These are phyloP conservation scores for Cylindrotheca fusiformis DNA, from an alignment of 108 stramenopile genomes.

Conservation along the genomic window DNA sequence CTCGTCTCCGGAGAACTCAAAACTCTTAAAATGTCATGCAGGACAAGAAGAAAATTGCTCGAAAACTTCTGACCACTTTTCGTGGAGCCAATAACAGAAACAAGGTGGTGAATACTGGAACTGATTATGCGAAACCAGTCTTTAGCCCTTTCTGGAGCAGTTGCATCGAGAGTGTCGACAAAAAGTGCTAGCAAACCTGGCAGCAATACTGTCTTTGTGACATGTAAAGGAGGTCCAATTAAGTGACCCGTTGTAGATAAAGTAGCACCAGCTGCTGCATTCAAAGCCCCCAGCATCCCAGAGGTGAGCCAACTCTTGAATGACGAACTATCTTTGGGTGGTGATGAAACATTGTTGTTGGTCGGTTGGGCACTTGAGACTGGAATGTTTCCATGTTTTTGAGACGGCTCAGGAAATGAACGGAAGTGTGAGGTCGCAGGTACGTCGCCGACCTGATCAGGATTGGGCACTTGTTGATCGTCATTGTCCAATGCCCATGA, in stretches of 20 bases:
- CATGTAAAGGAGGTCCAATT: slow-evolving; percentile 45
- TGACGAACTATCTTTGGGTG: too few species aligned
- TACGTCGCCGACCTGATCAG: too few species aligned
- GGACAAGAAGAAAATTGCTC: slow-evolving; percentile 11
- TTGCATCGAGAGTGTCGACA: slow-evolving; percentile 25
- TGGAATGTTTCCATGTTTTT: too few species aligned
- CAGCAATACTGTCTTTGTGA: slow-evolving; percentile 42
- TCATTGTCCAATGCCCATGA: too few species aligned
- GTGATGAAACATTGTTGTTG: too few species aligned
- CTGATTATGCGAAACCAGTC: slow-evolving; percentile 57
- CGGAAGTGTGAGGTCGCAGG: too few species aligned
- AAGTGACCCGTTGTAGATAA: slow-evolving; percentile 47
- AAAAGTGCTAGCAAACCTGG: slow-evolving; percentile 31
- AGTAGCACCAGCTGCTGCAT: slow-evolving; percentile 39
- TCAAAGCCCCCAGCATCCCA: slow-evolving; percentile 34
- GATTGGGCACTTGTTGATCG: too few species aligned
- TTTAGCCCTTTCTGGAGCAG: slow-evolving; percentile 36
- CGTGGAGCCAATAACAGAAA: slow-evolving; percentile 31
- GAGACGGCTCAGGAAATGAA: too few species aligned
- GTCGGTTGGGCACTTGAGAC: too few species aligned
- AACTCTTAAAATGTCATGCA: slow-evolving; percentile 29
- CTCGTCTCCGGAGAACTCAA: slow-evolving; percentile 46
- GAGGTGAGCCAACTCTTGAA: slow-evolving; percentile 28
- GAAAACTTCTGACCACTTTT: slow-evolving; percentile 23
- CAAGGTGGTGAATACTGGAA: slow-evolving; percentile 40